phyloP scores from a whole-genome alignment of 2,329 filamentous ascomycete species.

The Calonectria naviculata region DNA sequence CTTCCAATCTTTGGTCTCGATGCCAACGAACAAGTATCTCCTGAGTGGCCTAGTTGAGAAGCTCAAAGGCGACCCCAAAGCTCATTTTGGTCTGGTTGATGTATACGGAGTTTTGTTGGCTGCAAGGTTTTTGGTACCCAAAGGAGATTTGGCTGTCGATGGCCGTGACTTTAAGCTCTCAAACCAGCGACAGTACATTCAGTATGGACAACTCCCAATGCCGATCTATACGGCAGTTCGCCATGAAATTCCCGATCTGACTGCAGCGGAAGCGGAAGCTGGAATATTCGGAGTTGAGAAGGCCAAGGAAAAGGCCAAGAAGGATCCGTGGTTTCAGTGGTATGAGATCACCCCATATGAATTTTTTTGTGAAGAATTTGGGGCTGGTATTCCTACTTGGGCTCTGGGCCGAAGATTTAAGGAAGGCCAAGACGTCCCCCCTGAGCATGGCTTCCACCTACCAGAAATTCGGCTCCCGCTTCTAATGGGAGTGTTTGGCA shows the following conservation, averaged over 20 bases:
- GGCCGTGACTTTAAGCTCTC: slow-evolving; percentile 90
- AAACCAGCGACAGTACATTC: slow-evolving; percentile 81
- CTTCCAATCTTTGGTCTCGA: slow-evolving; percentile 82
- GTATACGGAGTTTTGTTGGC: slow-evolving; percentile 90
- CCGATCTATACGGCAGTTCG: slow-evolving; percentile 97
- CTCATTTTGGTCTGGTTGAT: slow-evolving; percentile 91
- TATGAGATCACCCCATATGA: slow-evolving; percentile 96
- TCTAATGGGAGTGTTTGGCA: slow-evolving; percentile 95
- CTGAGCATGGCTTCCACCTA: slow-evolving; percentile 74
- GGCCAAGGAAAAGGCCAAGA: slow-evolving; percentile 63
- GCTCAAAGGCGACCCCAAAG: slow-evolving; percentile 75
- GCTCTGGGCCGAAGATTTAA: slow-evolving; percentile 87
- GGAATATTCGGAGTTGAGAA: slow-evolving; percentile 52
- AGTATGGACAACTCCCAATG: slow-evolving; percentile 83
- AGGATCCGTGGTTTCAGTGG: slow-evolving; percentile 96
- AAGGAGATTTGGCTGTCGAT: slow-evolving; percentile 79
- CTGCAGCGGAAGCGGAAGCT: slow-evolving; percentile 42
- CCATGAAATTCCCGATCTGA: slow-evolving; percentile 86
- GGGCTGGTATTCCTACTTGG: slow-evolving; percentile 94
- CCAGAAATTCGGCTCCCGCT: slow-evolving; percentile 88
- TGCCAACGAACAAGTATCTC: slow-evolving; percentile 93
- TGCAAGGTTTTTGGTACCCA: slow-evolving; percentile 83
- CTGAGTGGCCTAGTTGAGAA: slow-evolving; percentile 92
- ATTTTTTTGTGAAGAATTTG: slow-evolving; percentile 93
- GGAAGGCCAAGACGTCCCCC: slow-evolving; percentile 64